A percentile compares a stretch with the other conserved stretches of the same genome.
phyloP scores from a whole-genome alignment of 2,329 filamentous ascomycete genomes.

The Escovopsis sp. region DNA sequence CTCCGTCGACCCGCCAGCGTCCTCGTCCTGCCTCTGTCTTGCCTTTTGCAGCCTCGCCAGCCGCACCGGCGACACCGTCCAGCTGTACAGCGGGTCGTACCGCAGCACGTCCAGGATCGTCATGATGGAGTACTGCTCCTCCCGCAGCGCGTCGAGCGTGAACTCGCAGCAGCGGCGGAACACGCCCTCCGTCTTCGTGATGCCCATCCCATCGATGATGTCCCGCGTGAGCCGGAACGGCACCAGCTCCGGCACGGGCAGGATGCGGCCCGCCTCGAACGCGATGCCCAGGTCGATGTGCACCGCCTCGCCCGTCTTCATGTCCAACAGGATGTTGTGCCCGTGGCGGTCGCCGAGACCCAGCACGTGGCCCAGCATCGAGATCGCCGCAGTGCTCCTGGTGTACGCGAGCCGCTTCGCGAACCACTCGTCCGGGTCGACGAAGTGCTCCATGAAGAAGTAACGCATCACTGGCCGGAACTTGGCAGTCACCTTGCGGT shows the following conservation, averaged over 20 bases:
- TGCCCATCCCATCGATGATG: conserved; percentile 92
- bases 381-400: conserved; percentile 83
- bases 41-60: conserved; percentile 50
- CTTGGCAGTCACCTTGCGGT: conserved; percentile 59
- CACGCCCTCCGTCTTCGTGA: conserved; percentile 86
- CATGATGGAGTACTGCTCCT: conserved; percentile 95
- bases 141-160: conserved; percentile 83
- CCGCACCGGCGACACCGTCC: conserved; percentile 66
- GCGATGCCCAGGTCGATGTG: conserved; percentile 96
- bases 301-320: conserved; percentile 79
- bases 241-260: conserved; percentile 88
- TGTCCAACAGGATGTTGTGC: conserved; percentile 90
- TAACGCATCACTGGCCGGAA: conserved; percentile 91
- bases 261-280: conserved; percentile 89
- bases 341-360: conserved; percentile 89
- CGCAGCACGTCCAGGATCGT: conserved; percentile 92
- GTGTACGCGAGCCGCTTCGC: conserved; percentile 78
- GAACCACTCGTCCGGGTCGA: conserved; percentile 94
- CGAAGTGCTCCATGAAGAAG: conserved; percentile 93
- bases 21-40: conserved; percentile 33
- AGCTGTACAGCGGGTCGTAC: conserved; percentile 95
- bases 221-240: conserved; percentile 91
- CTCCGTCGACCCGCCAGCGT: conserved; percentile 21
- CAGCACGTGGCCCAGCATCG: conserved; percentile 83
- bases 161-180: conserved; percentile 98